A percentile compares a stretch with the other conserved stretches of the same genome.
Conservation (phyloP, 768 basidiomycete species). For the Boletus reticuloceps region DNA sequence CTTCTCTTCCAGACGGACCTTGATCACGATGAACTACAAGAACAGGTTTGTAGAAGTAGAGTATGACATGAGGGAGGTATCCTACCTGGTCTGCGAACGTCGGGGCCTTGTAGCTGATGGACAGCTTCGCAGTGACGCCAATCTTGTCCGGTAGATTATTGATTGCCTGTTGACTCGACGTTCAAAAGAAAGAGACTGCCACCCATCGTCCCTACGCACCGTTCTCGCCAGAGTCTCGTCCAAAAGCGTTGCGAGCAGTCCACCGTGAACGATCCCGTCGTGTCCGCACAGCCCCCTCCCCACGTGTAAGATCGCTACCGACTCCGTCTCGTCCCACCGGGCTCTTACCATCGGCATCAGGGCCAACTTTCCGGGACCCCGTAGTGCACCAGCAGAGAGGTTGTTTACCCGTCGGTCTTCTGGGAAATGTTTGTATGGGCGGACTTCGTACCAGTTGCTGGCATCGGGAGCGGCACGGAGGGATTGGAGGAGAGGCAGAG, state of each 20-base stretch:
- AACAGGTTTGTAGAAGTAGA: not conserved
- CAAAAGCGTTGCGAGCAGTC: slow-evolving; percentile 83
- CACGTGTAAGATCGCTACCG: slow-evolving; percentile 70
- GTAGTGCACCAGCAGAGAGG: slow-evolving; percentile 80
- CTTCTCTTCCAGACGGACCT: slow-evolving; percentile 58
- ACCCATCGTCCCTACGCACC: slow-evolving; percentile 42
- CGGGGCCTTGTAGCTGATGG: slow-evolving; percentile 81
- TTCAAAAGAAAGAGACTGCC: slow-evolving; percentile 1
- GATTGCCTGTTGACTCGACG: slow-evolving; percentile 56
- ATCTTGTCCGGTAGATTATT: slow-evolving; percentile 84
- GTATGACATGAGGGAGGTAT: not conserved
- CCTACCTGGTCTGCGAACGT: slow-evolving; percentile 83
- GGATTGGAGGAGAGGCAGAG: slow-evolving; percentile 54
- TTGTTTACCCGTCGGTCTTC: slow-evolving; percentile 77
- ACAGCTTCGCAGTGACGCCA: slow-evolving; percentile 88
- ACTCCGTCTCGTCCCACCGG: slow-evolving; percentile 72
- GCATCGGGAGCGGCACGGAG: slow-evolving; percentile 50
- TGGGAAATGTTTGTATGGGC: slow-evolving; percentile 70
- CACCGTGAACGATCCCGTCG: slow-evolving; percentile 94
- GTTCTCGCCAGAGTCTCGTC: slow-evolving; percentile 84
- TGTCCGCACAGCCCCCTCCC: slow-evolving; percentile 88
- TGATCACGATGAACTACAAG: slow-evolving; percentile 78
- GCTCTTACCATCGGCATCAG: slow-evolving; percentile 74
- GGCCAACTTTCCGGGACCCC: slow-evolving; percentile 85
- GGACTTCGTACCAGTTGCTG: slow-evolving; percentile 69